Base-by-base conservation (phyloP, 306 rosid species). In the Rosa rugosa region DNA sequence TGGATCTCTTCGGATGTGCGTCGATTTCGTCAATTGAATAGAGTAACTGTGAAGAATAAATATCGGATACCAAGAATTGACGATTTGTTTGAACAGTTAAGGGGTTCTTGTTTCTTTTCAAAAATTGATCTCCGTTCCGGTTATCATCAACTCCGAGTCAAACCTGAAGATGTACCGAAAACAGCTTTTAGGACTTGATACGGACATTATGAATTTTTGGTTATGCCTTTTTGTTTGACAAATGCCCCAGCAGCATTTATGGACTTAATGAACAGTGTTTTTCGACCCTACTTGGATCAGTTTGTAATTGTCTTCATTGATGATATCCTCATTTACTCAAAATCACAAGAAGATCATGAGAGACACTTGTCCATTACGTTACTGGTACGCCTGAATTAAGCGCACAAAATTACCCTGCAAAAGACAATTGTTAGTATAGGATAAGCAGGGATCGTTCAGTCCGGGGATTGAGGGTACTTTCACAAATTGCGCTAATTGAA, bases 181-280 rank as follows among this genome's bases (percentile, higher is more conserved):
- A 40, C 41, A 3, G 41, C 41, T 40, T 40, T 40, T 40, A 40
- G 41, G 41, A 40, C 41, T 40, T 2, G 42, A n/a, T 13, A 71
- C 45, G 38, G 77, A 69, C 31, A 76, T 12, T 67, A 31, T n/a
- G 72, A 75, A 22, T 54, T 45, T 8, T 34, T 22, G 23, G 72
- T 44, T 5, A 69, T 81, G 56, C 38, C 46, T 69, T 11, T 53
- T 75, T 14, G 65, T 1, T 40, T 40, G 41, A 40, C 41, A 31
- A 47, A 56, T 62, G 22, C 75, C 56, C 76, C 56, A 56, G 27
- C 27, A 25, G 27, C 27, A 25, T 25, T 25, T 25, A 25, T 25
- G 27, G 27, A 25, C 27, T 25, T 25, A 25, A 25, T 25, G 27
- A 25, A 25, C 27, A 0, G 27, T 25, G 27, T 25, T 25, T 25